Conservation (phyloP, 208 protist genomes). For the Wallacemonas collosoma region DNA sequence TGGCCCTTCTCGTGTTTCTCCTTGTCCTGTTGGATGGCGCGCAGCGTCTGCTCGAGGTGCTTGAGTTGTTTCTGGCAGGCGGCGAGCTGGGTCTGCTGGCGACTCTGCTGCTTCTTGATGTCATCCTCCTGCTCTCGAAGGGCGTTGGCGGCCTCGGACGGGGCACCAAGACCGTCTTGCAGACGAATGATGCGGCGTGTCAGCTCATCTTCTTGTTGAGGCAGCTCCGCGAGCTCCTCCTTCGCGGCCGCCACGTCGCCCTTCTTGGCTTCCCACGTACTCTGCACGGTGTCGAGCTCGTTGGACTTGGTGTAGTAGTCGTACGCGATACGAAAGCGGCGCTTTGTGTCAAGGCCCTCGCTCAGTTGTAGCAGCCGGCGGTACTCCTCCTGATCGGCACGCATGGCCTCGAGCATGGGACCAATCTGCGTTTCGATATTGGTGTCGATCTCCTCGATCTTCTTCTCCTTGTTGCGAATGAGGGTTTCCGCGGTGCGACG, state of each 20-base stretch:
- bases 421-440: constrained; percentile 90
- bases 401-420: constrained; percentile 87
- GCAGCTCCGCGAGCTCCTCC: constrained; percentile 51
- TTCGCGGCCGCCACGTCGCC: constrained; percentile 35
- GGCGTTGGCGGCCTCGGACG: constrained; percentile 52
- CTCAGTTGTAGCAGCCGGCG: constrained; percentile 61
- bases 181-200: constrained; percentile 60
- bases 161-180: constrained; percentile 49
- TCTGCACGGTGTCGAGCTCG: constrained; percentile 29
- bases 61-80: constrained; percentile 39
- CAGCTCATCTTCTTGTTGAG: constrained; percentile 51
- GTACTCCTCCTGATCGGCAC: constrained; percentile 89
- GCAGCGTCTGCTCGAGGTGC: constrained; percentile 52
- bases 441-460: constrained; percentile 97
- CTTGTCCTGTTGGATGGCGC: constrained; percentile 54
- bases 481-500: constrained; percentile 96
- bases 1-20: constrained; percentile 40
- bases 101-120: constrained; percentile 50
- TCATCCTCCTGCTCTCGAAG: constrained; percentile 74
- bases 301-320: constrained; percentile 61
- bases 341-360: constrained; percentile 76
- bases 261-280: constrained; percentile 20
- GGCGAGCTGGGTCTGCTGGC: constrained; percentile 50
- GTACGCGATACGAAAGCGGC: constrained; percentile 69
- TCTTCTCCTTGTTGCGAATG: constrained; percentile 99